A percentile compares a stretch with the other conserved stretches of the same genome.
These are phyloP conservation scores for Oldenlandia corymbosa DNA, from an alignment of 257 asterid species.

Conservation along the genomic window DNA sequence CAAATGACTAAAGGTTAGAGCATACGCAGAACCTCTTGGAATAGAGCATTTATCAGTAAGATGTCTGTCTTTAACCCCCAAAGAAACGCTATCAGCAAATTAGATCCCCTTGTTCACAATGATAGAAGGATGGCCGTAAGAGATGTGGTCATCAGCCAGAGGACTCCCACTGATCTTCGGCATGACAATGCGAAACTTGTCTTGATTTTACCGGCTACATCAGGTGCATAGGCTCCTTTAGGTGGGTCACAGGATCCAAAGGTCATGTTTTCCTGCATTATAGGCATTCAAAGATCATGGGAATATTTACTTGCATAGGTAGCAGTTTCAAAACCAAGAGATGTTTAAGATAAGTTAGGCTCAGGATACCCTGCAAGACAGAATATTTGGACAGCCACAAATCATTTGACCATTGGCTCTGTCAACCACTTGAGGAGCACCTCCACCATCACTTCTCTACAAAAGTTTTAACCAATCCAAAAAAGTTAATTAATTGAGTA, in stretches of 20 bases:
- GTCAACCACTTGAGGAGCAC: constrained; percentile 80
- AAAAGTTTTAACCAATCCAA: constrained; percentile 8
- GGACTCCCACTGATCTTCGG: constrained; percentile 29
- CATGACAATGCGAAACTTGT: constrained; percentile 31
- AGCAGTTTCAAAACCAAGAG: no score
- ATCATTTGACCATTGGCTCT: constrained; percentile 68
- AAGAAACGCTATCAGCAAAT: neutral
- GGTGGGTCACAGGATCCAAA: constrained; percentile 65
- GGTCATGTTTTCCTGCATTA: constrained; percentile 52
- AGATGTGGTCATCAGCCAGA: constrained; percentile 32
- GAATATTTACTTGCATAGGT: neutral
- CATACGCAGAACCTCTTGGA: neutral
- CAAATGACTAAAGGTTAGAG: no score
- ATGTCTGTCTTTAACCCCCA: neutral
- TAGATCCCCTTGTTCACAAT: constrained; percentile 12
- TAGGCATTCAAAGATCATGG: constrained; percentile 11
- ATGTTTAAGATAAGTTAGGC: neutral
- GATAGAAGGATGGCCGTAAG: constrained; percentile 27
- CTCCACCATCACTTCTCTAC: constrained; percentile 99
- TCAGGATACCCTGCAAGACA: constrained; percentile 60
- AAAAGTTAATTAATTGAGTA: neutral
- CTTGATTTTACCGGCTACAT: constrained; percentile 20
- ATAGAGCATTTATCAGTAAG: neutral
- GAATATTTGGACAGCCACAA: constrained; percentile 75
- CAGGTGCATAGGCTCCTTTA: constrained; percentile 31